A percentile compares a stretch with the other conserved stretches of the same genome.
Conservation (phyloP, 352 stramenopile genomes). For the Pythium phragmitis region DNA sequence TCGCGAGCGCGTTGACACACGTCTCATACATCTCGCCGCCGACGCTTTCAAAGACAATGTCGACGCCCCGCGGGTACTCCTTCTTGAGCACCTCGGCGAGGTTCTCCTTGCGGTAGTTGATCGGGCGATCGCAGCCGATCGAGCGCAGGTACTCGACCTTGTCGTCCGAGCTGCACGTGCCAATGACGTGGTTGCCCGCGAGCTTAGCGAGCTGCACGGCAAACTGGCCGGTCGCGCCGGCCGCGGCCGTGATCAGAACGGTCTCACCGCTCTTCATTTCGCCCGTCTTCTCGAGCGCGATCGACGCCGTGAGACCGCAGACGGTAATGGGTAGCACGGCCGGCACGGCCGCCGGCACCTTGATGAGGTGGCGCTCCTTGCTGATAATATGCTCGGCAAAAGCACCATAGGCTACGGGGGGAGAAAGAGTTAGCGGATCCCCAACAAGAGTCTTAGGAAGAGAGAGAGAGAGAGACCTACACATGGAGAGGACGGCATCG, state of each 20-base stretch:
- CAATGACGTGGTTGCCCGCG: conserved; percentile 65
- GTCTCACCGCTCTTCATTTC: conserved; percentile 44
- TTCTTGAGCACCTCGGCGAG: conserved; percentile 44
- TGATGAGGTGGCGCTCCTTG: conserved; percentile 34
- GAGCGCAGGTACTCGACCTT: conserved; percentile 71
- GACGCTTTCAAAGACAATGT: conserved; percentile 50
- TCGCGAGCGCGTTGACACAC: conserved; percentile 34
- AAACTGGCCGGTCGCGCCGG: conserved; percentile 67
- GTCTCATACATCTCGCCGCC: conserved; percentile 45
- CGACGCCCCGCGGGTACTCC: conserved; percentile 44
- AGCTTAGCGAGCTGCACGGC: conserved; percentile 74
- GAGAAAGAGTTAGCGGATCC: neutral
- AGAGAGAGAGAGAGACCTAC: conserved; percentile 22
- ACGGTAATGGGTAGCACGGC: conserved; percentile 42
- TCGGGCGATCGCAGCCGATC: conserved; percentile 55
- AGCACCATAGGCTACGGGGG: conserved; percentile 33
- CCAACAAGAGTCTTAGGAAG: neutral
- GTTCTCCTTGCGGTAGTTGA: conserved; percentile 77
- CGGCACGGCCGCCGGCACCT: conserved; percentile 23
- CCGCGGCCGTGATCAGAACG: conserved; percentile 42
- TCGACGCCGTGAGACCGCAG: conserved; percentile 39
- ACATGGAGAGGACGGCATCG: conserved; percentile 43
- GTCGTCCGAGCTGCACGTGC: conserved; percentile 65
- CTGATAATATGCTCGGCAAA: conserved; percentile 40
- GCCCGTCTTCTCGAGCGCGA: conserved; percentile 44